Evolutionary conservation across 306 rosid genomes (phyloP), one percentile per base, ranked within the genome.

Genomic region (Begonia loranthoides): DNA sequence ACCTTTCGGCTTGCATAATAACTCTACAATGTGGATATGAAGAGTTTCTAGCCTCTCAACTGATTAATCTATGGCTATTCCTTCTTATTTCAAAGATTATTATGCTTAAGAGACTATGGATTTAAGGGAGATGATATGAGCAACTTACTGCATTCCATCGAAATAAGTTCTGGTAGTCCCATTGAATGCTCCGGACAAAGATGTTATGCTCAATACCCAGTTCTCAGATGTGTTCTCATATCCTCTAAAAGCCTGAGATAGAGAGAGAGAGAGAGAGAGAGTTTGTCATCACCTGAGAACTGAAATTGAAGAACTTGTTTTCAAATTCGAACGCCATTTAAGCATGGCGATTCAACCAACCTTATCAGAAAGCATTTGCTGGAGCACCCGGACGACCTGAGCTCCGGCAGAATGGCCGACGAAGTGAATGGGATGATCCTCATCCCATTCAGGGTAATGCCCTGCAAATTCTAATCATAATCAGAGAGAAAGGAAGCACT

Each of bases 121-220:
- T n/a, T n/a, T n/a, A n/a, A n/a, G n/a, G n/a, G n/a, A n/a, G n/a
- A n/a, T n/a, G n/a, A n/a, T n/a, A n/a, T n/a, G n/a, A n/a, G n/a
- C n/a, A n/a, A 80, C 99, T 86, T 74, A 90, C 99, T 73, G 94
- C 79, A 92, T 78, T 68, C 99, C 99, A 66, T 92, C 99, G 13
- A 76, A 49, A 76, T 92, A 92, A 63, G 96, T 55, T 68, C 99
- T 86, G 15, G 99, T 92, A 13, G 96, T 92, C 61, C 99, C 99
- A 73, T 92, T 92, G 72, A 92, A 92, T 13, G 95, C 96, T 56
- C 99, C 99, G 0, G 99, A 92, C 60, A 92, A 75, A 52, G 96
- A 70, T 0, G 99, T 74, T 59, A 92, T 44, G 68, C 99, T 86
- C 53, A 76, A 45, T 5, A 92, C 86, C 99, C 96, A 92, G 24